Conservation (phyloP, 1,284 basidiomycete genomes). For the Vanrija sp. region DNA sequence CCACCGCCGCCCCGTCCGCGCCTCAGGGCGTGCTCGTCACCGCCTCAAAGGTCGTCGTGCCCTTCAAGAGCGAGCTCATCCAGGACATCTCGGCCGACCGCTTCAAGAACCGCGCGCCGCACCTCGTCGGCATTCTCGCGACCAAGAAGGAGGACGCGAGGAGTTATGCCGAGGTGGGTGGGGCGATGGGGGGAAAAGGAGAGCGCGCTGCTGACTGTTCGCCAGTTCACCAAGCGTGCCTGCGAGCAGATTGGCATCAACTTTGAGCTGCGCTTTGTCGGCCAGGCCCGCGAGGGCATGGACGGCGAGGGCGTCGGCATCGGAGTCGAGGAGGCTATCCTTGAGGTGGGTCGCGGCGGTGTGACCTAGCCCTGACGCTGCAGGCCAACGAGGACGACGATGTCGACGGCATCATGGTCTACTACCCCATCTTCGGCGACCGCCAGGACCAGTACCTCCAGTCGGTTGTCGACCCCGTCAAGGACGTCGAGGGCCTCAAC, state of each 20-base stretch:
- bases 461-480: constrained; percentile 71
- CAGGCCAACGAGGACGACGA: constrained; percentile 75
- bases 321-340: constrained; percentile 88
- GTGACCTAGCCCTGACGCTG: constrained; percentile 21
- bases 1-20: background rate
- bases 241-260: constrained; percentile 84
- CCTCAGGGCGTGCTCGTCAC: constrained; percentile 47
- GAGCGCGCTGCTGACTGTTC: background rate
- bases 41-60: constrained; percentile 47
- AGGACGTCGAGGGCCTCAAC: constrained; percentile 95
- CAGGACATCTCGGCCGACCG: constrained; percentile 26
- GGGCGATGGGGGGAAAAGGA: background rate
- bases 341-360: constrained; percentile 56
- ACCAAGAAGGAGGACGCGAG: constrained; percentile 82
- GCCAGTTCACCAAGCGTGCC: constrained; percentile 77
- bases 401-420: constrained; percentile 97
- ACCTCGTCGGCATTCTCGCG: constrained; percentile 86
- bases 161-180: constrained; percentile 70
- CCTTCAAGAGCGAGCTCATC: constrained; percentile 49
- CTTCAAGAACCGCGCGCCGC: constrained; percentile 54
- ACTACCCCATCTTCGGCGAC: constrained; percentile 85
- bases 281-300: constrained; percentile 51
- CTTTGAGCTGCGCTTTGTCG: constrained; percentile 72
- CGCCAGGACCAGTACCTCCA: constrained; percentile 95
- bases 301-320: constrained; percentile 56